Base-by-base conservation (phyloP, 306 rosid species). In the Arachis stenosperma region DNA sequence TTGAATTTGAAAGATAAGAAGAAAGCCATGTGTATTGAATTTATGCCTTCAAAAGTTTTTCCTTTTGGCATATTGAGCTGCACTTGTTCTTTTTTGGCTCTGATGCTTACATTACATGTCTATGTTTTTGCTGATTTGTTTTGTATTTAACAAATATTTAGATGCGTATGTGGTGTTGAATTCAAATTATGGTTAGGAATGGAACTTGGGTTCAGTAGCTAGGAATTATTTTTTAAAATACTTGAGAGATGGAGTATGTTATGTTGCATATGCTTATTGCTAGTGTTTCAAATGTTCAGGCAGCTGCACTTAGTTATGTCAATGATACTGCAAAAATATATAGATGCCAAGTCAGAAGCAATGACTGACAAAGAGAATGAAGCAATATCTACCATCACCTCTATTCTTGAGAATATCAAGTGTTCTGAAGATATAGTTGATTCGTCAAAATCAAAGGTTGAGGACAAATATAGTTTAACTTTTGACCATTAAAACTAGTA, bases 401-500 rank as follows among this genome's bases (percentile, higher is more conserved):
- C 90, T 42, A 82, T 95, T 76, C 88, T 95, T 77, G 87, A 71
- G 33, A 82, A 83, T 83, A 92, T 95, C 84, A 91, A 88, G 81
- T 72, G 46, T 74, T 90, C 97, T 78, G 97, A 88, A 85, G 99
- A 95, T 77, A 6, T 85, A 41, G 84, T 83, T 66, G 96, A 91
- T 84, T 65, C 83, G 56, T 81, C 86, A 64, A 95, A 90, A 78
- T 86, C 99, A 41, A 87, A 95, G 99, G 99, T 95, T 75, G 84
- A 67, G 51, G 33, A 12, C 59, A 30, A 56, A 64, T 78, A 61
- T 77, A 22, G 67, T 42, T 43, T 69, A 47, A 50, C 46, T 50
- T 62, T 12, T 70, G 48, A 42, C 7, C 29, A n/a, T 51, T 79
- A n/a, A 74, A 48, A 39, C 44, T 57, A 75, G 39, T 44, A 22